Percentiles rank a stretch among this genome's conserved stretches.
phyloP scores from a whole-genome alignment of 768 basidiomycete genomes.

The Rhodosporidiobolus sp. region DNA sequence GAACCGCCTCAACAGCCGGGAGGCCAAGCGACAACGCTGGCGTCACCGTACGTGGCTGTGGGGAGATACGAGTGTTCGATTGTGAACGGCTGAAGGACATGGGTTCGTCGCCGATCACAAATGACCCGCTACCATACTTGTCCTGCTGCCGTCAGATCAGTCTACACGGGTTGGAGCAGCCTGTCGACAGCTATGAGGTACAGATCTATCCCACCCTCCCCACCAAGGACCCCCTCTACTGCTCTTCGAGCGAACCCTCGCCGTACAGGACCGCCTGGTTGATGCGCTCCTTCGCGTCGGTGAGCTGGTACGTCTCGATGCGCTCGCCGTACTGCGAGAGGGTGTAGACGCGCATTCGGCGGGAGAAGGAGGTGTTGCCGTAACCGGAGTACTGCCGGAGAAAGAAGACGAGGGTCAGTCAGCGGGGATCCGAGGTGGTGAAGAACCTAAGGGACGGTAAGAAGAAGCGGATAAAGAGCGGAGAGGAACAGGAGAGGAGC shows the following conservation, averaged over 20 bases:
- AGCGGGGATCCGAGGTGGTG: not conserved
- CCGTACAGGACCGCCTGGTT: constrained; percentile 38
- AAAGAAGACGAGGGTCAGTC: constrained; percentile 37
- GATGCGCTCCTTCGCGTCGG: constrained; percentile 40
- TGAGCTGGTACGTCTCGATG: constrained; percentile 78
- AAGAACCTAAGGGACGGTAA: constrained; percentile 14
- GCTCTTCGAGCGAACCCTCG: constrained; percentile 24
- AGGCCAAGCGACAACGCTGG: not conserved
- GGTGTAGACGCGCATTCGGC: constrained; percentile 83
- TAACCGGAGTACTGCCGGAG: constrained; percentile 45
- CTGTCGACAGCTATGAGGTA: too few relatives aligned
- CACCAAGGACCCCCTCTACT: not conserved
- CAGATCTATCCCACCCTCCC: too few relatives aligned
- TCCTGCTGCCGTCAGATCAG: too few relatives aligned
- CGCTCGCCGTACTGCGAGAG: constrained; percentile 88
- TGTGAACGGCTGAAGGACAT: constrained; percentile 22
- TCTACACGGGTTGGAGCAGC: too few relatives aligned
- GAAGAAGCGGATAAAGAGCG: constrained; percentile 18
- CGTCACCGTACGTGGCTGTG: accelerated
- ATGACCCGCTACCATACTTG: too few relatives aligned
- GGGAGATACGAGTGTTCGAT: not conserved
- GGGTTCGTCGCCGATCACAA: too few relatives aligned
- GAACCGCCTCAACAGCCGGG: not conserved
- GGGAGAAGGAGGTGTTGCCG: constrained; percentile 66
- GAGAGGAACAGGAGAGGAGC: not conserved